Percentiles rank a stretch among this genome's conserved stretches.
These are phyloP conservation scores for Rubia yunnanensis DNA, from an alignment of 257 asterid species.

Conservation along the genomic window DNA sequence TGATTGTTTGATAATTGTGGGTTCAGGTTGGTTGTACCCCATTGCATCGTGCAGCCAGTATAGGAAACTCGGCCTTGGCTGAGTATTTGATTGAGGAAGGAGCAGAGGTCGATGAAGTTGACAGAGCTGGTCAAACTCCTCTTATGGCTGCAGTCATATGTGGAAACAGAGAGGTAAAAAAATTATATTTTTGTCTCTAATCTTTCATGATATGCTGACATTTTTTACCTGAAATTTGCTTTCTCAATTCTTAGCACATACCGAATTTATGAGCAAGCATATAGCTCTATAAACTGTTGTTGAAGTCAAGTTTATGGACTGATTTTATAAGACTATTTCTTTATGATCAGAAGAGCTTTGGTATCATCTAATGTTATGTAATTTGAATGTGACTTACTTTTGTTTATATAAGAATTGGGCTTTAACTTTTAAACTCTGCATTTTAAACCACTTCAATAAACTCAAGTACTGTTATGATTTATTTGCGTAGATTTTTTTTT, in stretches of 20 bases:
- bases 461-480: background rate
- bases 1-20: constrained; percentile 9
- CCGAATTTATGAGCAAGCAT: background rate
- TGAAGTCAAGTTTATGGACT: background rate
- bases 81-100: constrained; percentile 93
- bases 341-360: background rate
- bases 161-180: constrained; percentile 56
- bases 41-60: constrained; percentile 97
- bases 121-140: constrained; percentile 84
- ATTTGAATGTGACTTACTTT: background rate
- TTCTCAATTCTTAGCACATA: background rate
- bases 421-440: background rate
- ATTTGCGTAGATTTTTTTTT: background rate
- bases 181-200: constrained; percentile 2
- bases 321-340: too few relatives aligned
- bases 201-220: background rate
- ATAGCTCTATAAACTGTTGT: background rate
- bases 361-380: too few relatives aligned
- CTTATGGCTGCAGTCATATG: constrained; percentile 87
- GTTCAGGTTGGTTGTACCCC: constrained; percentile 89
- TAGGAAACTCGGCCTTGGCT: constrained; percentile 56
- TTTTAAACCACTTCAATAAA: background rate
- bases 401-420: background rate
- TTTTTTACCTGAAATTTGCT: background rate
- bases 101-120: constrained; percentile 80